Conservation (phyloP, 2,329 filamentous ascomycete genomes). For the Paraconiothyrium brasiliense region DNA sequence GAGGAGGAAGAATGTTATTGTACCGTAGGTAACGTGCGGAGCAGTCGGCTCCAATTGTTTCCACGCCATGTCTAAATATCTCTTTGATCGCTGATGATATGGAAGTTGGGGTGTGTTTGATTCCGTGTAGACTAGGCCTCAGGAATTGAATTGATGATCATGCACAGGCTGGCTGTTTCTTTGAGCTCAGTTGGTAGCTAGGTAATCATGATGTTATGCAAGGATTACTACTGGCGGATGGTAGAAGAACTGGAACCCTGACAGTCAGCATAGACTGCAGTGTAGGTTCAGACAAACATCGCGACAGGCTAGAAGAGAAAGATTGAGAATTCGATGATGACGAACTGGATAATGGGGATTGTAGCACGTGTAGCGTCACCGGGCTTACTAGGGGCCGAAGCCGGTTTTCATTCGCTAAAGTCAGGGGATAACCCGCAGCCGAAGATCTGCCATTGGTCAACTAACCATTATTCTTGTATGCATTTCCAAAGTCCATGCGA, state of each 20-base stretch:
- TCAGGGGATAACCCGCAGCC: not conserved
- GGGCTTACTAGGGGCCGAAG: not conserved
- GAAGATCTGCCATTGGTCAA: not conserved
- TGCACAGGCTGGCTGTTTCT: not conserved
- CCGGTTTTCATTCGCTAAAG: conserved; percentile 1
- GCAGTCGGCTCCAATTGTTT: conserved; percentile 58
- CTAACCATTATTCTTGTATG: not conserved
- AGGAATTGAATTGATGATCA: not conserved
- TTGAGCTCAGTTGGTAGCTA: not conserved
- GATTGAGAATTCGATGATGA: conserved; percentile 10
- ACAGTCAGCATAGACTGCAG: not conserved
- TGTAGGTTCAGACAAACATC: conserved; percentile 3
- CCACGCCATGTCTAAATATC: conserved; percentile 47
- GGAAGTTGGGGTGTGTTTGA: not conserved
- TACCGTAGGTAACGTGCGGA: conserved; percentile 57
- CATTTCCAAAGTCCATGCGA: not conserved
- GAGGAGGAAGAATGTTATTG: conserved; percentile 57
- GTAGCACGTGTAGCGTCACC: conserved; percentile 1
- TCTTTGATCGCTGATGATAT: not conserved
- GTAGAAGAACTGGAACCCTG: not conserved
- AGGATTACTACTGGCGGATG: not conserved
- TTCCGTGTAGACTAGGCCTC: not conserved
- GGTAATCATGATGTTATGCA: not conserved
- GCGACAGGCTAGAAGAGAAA: not conserved
- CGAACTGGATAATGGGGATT: not conserved